Evolutionary conservation across 2,329 filamentous ascomycete species (phyloP), one percentile per base, ranked within the genome.

Genomic region (Botrytis deweyae): DNA sequence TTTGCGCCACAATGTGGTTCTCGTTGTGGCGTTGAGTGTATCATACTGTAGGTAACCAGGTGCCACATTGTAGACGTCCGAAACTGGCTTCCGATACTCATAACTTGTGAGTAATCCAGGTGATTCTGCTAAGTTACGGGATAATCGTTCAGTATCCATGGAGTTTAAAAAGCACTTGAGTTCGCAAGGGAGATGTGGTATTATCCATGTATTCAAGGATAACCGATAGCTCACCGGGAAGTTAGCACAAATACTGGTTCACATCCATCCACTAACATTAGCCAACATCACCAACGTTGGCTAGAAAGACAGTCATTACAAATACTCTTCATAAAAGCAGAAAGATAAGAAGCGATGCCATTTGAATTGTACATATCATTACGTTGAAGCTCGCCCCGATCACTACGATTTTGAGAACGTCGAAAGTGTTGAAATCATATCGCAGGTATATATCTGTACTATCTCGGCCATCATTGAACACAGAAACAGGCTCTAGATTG

Each of bases 111-210:
- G n/a, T 59, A 2, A 4, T 58, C 14, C 5, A 0, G 8, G 33
- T 33, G 12, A 10, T 59, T 59, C n/a, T 59, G 14, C n/a, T 18
- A 6, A 2, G 4, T 16, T 9, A 0, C 0, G 14, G n/a, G n/a
- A 58, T 1, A 18, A 4, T 29, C 4, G 1, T 42, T 18, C 16
- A 18, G n/a, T 29, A 3, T n/a, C 18, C 8, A 36, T 61, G 9
- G 9, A 7, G 7, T 2, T 12, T 36, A 1, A 22, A 61, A 12
- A 61, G 55, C 29, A 10, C 29, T 36, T 22, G 14, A 9, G 25
- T 18, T 1, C 12, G 6, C n/a, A n/a, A 36, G 16, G 10, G 18
- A 36, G 10, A 12, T 36, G 9, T 9, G 22, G 3, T 22, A 33
- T 62, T 12, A 40, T 22, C 12, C 4, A 40, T 25, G 52, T 55